Conservation (phyloP, 73 alveolate species). For the Symbiodinium pilosum region DNA sequence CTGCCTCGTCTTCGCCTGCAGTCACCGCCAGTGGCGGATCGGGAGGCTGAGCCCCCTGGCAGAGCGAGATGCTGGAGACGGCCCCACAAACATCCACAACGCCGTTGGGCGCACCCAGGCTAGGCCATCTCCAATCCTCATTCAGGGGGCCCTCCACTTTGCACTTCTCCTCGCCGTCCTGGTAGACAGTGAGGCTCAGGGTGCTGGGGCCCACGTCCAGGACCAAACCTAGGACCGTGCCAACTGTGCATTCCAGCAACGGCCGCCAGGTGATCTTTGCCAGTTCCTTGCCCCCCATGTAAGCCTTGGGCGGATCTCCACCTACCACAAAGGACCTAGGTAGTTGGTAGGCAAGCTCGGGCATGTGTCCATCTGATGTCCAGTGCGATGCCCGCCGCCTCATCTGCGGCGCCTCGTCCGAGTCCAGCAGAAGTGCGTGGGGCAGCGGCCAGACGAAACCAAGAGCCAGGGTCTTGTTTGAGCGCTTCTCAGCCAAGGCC, state of each 20-base stretch:
- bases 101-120: constrained; percentile 72
- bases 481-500: constrained; percentile 54
- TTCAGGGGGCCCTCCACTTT: neutral
- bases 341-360: neutral
- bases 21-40: neutral
- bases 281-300: constrained; percentile 26
- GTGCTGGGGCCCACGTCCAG: constrained; percentile 2
- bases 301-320: constrained; percentile 67
- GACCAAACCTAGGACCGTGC: constrained; percentile 11
- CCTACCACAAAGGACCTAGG: neutral
- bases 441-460: constrained; percentile 87
- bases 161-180: constrained; percentile 66
- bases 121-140: constrained; percentile 86
- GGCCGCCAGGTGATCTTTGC: constrained; percentile 64
- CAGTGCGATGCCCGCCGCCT: constrained; percentile 43
- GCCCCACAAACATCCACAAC: constrained; percentile 70
- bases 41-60: constrained; percentile 77
- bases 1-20: neutral
- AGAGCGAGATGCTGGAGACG: constrained; percentile 37
- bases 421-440: neutral
- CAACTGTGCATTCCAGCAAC: constrained; percentile 15
- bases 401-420: neutral
- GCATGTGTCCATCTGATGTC: constrained; percentile 81
- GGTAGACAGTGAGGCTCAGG: neutral
- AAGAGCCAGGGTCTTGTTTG: constrained; percentile 59